Conservation (phyloP, 2,329 filamentous ascomycete species). For the Neonectria coccinea region DNA sequence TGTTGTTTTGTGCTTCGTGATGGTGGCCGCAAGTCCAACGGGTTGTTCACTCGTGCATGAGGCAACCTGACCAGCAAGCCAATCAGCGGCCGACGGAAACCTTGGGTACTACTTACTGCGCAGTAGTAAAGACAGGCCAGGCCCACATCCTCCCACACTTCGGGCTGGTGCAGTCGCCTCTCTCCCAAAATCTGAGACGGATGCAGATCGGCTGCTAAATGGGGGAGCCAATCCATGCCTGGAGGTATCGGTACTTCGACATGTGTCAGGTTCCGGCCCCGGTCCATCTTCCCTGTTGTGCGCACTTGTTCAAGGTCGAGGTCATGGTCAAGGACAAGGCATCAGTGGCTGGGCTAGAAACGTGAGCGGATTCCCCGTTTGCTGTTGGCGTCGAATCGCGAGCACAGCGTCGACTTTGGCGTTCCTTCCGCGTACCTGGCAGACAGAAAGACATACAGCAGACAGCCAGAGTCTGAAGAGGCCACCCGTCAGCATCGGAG, state of each 20-base stretch:
- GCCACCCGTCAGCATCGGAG: not conserved
- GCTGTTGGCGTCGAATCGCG: conserved; percentile 3
- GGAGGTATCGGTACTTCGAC: conserved; percentile 45
- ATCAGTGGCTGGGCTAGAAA: conserved; percentile 31
- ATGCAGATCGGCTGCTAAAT: conserved; percentile 51
- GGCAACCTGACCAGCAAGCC: conserved; percentile 36
- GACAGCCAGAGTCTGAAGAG: conserved; percentile 6
- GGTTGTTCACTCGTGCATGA: conserved; percentile 44
- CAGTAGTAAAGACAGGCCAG: conserved; percentile 18
- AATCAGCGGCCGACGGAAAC: conserved; percentile 32
- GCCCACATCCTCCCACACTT: conserved; percentile 42
- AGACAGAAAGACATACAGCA: not conserved
- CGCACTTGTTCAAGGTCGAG: conserved; percentile 34
- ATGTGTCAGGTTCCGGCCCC: conserved; percentile 47
- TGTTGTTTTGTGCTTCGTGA: conserved; percentile 33
- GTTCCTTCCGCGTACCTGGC: not conserved
- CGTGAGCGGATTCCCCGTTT: conserved; percentile 17
- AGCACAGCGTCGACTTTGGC: conserved; percentile 8
- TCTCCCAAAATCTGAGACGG: conserved; percentile 52
- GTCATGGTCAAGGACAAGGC: conserved; percentile 33
- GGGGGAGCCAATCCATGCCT: conserved; percentile 40
- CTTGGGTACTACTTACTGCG: conserved; percentile 33
- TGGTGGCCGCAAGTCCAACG: conserved; percentile 42
- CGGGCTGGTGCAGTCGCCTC: conserved; percentile 46
- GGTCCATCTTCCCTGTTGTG: conserved; percentile 38